These are phyloP conservation scores for Erodium trifolium DNA, from an alignment of 441 rosid genomes.

Conservation along the genomic window DNA sequence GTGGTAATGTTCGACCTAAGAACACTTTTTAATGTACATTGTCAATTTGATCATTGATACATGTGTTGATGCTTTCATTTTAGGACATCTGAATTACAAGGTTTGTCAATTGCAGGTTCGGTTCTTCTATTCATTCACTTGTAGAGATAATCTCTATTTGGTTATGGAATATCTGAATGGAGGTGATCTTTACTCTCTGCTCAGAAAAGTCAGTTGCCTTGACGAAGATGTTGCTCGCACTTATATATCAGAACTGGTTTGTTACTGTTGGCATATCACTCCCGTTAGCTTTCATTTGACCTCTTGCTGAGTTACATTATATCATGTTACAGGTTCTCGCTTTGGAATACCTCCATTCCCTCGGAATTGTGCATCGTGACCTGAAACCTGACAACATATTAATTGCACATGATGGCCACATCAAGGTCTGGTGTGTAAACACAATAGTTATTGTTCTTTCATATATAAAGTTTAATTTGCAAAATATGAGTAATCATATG, in stretches of 20 bases:
- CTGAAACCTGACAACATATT: constrained; percentile 79
- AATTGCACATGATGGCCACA: constrained; percentile 81
- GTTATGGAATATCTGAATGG: constrained; percentile 93
- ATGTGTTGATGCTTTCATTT: constrained; percentile 11
- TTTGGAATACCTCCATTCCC: constrained; percentile 75
- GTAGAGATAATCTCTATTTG: constrained; percentile 81
- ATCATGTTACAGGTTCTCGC: constrained; percentile 69
- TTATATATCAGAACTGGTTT: constrained; percentile 79
- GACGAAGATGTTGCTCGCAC: constrained; percentile 72
- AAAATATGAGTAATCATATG: neutral
- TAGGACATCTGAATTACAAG: constrained; percentile 16
- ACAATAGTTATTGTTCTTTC: constrained; percentile 12
- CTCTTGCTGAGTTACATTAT: constrained; percentile 13
- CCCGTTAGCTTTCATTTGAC: constrained; percentile 14
- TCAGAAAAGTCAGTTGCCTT: constrained; percentile 75
- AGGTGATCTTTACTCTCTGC: constrained; percentile 75
- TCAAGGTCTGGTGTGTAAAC: constrained; percentile 54
- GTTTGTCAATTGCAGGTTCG: constrained; percentile 51
- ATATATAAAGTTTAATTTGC: neutral
- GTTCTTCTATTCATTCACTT: constrained; percentile 77
- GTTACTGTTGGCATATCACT: constrained; percentile 24
- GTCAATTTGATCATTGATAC: neutral
- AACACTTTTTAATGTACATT: neutral
- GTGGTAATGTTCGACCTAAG: constrained; percentile 39
- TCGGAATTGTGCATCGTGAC: constrained; percentile 19